phyloP scores from a whole-genome alignment of 1,139 yeast genomes.

The Scheffersomyces parashehatae region DNA sequence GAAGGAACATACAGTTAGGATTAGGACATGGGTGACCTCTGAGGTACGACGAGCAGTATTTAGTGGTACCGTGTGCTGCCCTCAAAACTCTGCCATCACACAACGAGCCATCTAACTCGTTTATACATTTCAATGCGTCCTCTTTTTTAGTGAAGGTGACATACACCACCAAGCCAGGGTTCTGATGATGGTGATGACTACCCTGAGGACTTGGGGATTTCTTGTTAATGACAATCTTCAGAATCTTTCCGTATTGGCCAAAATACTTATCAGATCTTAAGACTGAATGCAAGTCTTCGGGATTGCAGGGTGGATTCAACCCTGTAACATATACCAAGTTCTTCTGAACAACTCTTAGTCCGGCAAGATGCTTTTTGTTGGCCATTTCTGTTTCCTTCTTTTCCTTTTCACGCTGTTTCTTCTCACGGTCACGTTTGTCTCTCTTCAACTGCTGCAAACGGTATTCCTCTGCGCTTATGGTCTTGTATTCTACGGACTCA shows the following conservation, averaged over 20 bases:
- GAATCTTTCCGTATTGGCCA: conserved; percentile 96
- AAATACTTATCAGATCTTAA: conserved; percentile 90
- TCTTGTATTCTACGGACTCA: conserved; percentile 84
- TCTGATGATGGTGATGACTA: conserved; percentile 41
- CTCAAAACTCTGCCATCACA: conserved; percentile 85
- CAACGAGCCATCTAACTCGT: conserved; percentile 90
- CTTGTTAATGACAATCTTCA: conserved; percentile 89
- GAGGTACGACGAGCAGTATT: conserved; percentile 92
- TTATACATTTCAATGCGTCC: conserved; percentile 91
- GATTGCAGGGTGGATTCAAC: conserved; percentile 83
- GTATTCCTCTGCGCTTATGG: conserved; percentile 82
- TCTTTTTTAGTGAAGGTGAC: conserved; percentile 92
- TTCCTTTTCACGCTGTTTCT: conserved; percentile 87
- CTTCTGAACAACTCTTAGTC: conserved; percentile 96
- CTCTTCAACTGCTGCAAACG: conserved; percentile 75
- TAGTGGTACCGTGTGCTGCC: conserved; percentile 98
- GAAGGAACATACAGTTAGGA: conserved; percentile 98
- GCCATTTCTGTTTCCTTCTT: conserved; percentile 89
- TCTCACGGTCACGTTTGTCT: conserved; percentile 80
- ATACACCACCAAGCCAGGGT: conserved; percentile 90
- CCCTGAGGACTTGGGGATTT: conserved; percentile 54
- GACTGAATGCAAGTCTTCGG: conserved; percentile 85
- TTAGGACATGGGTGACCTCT: conserved; percentile 97
- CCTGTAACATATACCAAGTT: conserved; percentile 97
- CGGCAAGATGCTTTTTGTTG: conserved; percentile 89